Base-by-base conservation (phyloP, 371 early-diverging fungal genomes). In the Umbelopsis sp. region DNA sequence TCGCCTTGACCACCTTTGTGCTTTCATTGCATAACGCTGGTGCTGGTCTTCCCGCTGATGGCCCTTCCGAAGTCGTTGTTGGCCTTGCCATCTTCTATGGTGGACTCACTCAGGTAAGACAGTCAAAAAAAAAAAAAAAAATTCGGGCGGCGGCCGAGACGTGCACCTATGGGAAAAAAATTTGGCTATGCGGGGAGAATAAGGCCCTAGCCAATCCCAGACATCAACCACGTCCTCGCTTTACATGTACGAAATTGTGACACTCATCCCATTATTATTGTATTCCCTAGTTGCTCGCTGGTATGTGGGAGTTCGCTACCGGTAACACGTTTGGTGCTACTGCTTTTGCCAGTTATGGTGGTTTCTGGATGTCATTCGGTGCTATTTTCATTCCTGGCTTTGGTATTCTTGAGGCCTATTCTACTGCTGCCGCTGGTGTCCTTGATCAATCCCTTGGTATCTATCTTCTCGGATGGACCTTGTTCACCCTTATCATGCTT, bases 281-380 rank as follows among this genome's bases (percentile, higher is more conserved):
- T 22, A 22, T 22, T 22, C 22, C 22, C 22, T 22, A 22, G 79
- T 79, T 89, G 57, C 75, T 84, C 22, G 91, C 92, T 68, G 92
- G 93, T 53, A 90, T 92, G 90, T 90, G 89, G 89, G 91, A 92
- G 76, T 91, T 89, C 74, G 83, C 81, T 62, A 77, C 81, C 35
- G 87, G 88, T 65, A 91, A 91, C 73, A 91, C 90, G n/a, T 92
- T 93, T 75, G 93, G 92, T 68, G 93, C 91, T 35, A 92, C 93
- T n/a, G 92, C 91, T 10, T 93, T 93, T 78, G 82, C 87, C 11
- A 84, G 87, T 24, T 91, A 86, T 71, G 93, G 91, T 70, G 91
- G 87, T 41, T 91, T 91, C 83, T 93, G 92, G 93, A 76, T 93
- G 63, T 76, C 88, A 7, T 92, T 87, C 70, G 90, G 83, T 52